phyloP scores from a whole-genome alignment of 805 yeast genomes.

The Candida ponderosae region DNA sequence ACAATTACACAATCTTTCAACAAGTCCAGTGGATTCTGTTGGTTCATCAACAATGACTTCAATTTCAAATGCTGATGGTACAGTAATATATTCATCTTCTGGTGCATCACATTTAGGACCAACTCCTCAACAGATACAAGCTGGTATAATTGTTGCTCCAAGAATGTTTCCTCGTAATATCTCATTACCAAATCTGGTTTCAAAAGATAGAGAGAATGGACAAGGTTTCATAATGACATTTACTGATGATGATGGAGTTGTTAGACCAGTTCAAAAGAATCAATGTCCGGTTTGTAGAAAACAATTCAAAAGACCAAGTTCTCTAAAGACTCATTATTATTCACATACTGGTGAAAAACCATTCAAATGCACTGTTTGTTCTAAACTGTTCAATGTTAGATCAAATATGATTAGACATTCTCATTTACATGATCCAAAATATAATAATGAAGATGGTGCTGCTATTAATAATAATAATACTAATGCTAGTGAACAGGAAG shows the following conservation, averaged over 20 bases:
- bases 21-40: constrained; percentile 12
- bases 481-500: no score
- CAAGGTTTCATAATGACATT: no score
- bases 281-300: constrained; percentile 56
- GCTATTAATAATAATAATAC: no score
- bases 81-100: constrained; percentile 8
- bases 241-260: no score
- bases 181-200: no score
- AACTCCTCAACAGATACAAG: constrained; percentile 36
- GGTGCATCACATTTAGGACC: constrained; percentile 21
- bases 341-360: constrained; percentile 84
- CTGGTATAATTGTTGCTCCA: no score
- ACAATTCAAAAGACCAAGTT: constrained; percentile 75
- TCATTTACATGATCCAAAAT: constrained; percentile 44
- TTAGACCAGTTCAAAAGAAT: constrained; percentile 20
- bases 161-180: no score
- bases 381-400: constrained; percentile 63
- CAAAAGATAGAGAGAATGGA: no score
- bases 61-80: no score
- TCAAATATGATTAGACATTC: constrained; percentile 78
- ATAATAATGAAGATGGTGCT: no score
- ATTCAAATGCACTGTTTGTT: constrained; percentile 56
- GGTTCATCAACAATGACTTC: constrained; percentile 6
- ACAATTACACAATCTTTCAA: constrained; percentile 5
- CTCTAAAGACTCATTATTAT: constrained; percentile 69